phyloP scores from a whole-genome alignment of 495 filamentous ascomycete species.

The Cercophora scortea region DNA sequence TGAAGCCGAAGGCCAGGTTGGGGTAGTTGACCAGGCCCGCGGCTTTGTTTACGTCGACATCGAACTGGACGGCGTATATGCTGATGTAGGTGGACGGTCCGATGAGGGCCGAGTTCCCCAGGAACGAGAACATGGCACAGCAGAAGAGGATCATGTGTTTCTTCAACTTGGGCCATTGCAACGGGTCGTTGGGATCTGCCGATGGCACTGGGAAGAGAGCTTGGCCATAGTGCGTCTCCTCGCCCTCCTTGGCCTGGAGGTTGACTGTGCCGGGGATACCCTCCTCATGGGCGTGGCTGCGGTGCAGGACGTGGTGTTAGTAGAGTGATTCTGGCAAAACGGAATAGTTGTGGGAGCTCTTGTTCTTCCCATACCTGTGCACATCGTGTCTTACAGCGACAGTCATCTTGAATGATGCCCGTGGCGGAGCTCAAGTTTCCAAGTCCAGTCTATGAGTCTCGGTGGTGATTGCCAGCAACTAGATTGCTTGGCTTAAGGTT shows the following conservation, averaged over 20 bases:
- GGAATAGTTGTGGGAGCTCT: background rate
- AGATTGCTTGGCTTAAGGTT: background rate
- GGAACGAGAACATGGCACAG: conserved; percentile 47
- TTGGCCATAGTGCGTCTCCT: conserved; percentile 52
- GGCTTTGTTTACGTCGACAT: conserved; percentile 39
- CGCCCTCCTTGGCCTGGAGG: conserved; percentile 44
- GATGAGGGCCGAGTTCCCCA: conserved; percentile 46
- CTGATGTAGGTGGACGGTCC: conserved; percentile 50
- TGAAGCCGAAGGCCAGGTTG: conserved; percentile 51
- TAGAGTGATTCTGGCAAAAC: background rate
- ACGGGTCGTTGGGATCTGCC: conserved; percentile 53
- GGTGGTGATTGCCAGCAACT: too few relatives aligned
- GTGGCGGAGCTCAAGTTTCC: too few relatives aligned
- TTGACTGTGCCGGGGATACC: conserved; percentile 54
- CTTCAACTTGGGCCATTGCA: conserved; percentile 50
- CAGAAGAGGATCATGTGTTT: conserved; percentile 49
- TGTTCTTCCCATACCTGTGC: conserved; percentile 1
- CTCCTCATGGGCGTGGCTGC: conserved; percentile 50
- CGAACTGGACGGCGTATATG: conserved; percentile 44
- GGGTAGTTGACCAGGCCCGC: conserved; percentile 51
- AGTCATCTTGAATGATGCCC: background rate
- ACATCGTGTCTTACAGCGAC: conserved; percentile 3
- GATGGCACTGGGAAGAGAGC: conserved; percentile 52
- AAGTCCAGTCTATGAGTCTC: too few relatives aligned
- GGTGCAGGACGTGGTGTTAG: background rate